Evolutionary conservation across 2,329 filamentous ascomycete genomes (phyloP).

Genomic region (Bretziella fagacearum): DNA sequence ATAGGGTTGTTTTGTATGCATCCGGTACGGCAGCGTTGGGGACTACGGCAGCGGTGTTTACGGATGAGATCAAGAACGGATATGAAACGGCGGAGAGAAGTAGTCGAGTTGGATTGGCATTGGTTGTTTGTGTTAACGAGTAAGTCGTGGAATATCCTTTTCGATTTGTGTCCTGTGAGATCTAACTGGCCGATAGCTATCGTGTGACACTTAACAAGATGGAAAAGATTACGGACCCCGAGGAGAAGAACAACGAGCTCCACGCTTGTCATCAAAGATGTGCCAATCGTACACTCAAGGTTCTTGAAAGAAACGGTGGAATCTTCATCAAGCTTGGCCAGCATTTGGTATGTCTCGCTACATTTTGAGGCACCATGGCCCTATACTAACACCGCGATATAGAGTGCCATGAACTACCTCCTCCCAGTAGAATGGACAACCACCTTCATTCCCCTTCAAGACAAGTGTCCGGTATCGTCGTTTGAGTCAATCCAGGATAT

Average conservation of each 20-base stretch:
- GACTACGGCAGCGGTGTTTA: conserved; percentile 35
- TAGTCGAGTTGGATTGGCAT: conserved; percentile 55
- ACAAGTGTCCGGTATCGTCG: conserved; percentile 85
- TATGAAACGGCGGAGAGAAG: conserved; percentile 63
- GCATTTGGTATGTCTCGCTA: conserved; percentile 45
- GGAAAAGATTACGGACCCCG: conserved; percentile 42
- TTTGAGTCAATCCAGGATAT: conserved; percentile 72
- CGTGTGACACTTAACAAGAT: conserved; percentile 61
- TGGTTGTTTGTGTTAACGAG: conserved; percentile 81
- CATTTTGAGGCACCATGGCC: not conserved
- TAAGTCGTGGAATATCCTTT: conserved; percentile 24
- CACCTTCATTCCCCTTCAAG: conserved; percentile 90
- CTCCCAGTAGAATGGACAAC: conserved; percentile 83
- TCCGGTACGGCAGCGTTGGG: conserved; percentile 34
- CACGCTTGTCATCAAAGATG: conserved; percentile 83
- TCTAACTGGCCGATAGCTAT: conserved; percentile 43
- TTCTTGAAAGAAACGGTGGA: conserved; percentile 88
- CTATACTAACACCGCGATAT: not conserved
- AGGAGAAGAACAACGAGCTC: conserved; percentile 50
- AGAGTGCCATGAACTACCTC: conserved; percentile 90
- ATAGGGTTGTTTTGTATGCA: conserved; percentile 28
- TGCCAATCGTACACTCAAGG: conserved; percentile 68
- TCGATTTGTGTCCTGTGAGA: not conserved
- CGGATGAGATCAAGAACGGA: conserved; percentile 56
- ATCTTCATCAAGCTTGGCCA: conserved; percentile 98